Conservation (phyloP, 176 grass and related monocot genomes). For the Areca catechu region DNA sequence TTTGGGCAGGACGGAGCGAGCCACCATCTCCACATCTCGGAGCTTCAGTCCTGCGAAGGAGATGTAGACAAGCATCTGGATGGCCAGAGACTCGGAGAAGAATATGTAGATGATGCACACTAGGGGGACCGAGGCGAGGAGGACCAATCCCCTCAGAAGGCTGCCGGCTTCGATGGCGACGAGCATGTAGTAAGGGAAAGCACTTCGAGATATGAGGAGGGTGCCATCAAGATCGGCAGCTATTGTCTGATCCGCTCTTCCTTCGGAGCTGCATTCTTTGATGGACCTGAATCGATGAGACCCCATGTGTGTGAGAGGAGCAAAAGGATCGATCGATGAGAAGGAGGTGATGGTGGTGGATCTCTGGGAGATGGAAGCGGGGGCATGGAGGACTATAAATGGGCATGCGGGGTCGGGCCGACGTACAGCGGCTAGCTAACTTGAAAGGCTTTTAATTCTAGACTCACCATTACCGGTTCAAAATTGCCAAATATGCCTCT, state of each 20-base stretch:
- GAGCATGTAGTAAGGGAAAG: constrained; percentile 91
- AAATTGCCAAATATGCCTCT: neutral
- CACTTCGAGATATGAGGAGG: constrained; percentile 66
- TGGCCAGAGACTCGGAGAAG: constrained; percentile 83
- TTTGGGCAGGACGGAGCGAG: constrained; percentile 69
- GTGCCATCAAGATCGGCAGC: constrained; percentile 91
- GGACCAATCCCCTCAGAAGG: constrained; percentile 57
- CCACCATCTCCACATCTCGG: constrained; percentile 67
- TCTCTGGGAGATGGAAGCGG: neutral
- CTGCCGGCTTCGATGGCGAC: constrained; percentile 91
- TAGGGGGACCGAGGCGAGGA: constrained; percentile 67
- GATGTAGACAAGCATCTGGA: constrained; percentile 72
- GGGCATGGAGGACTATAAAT: constrained; percentile 31
- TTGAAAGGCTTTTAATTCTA: constrained; percentile 50
- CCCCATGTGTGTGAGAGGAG: constrained; percentile 20
- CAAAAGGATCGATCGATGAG: constrained; percentile 13
- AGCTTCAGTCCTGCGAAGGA: constrained; percentile 67
- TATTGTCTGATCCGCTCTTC: constrained; percentile 58
- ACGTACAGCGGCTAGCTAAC: constrained; percentile 40
- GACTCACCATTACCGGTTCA: constrained; percentile 12
- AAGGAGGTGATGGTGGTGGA: constrained; percentile 23
- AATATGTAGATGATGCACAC: constrained; percentile 71
- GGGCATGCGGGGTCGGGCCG: neutral
- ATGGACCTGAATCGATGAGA: constrained; percentile 52
- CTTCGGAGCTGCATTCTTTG: constrained; percentile 62